These are phyloP conservation scores for Phytophthora vignae DNA, from an alignment of 352 stramenopile genomes.

Conservation along the genomic window DNA sequence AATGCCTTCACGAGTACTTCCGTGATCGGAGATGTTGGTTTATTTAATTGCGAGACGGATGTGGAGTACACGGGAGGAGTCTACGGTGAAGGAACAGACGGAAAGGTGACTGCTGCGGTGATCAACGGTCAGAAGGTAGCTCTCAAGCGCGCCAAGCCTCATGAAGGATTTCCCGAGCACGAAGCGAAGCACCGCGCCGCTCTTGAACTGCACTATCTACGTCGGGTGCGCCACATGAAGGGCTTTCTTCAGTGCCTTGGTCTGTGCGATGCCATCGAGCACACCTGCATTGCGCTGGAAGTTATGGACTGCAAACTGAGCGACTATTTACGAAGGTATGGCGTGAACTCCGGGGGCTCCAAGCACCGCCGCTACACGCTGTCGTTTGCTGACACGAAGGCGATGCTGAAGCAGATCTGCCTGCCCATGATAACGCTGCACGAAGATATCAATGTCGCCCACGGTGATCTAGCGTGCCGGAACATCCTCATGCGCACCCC, in stretches of 20 bases:
- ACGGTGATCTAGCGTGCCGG: slow-evolving; percentile 84
- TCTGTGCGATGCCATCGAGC: slow-evolving; percentile 82
- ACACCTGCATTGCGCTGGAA: slow-evolving; percentile 87
- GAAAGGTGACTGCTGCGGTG: slow-evolving; percentile 78
- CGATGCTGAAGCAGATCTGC: slow-evolving; percentile 79
- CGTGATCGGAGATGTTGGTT: slow-evolving; percentile 82
- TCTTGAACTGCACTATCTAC: slow-evolving; percentile 83
- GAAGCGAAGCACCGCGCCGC: slow-evolving; percentile 85
- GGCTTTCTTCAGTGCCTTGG: slow-evolving; percentile 87
- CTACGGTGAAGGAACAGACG: slow-evolving; percentile 88
- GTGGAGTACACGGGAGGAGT: slow-evolving; percentile 85
- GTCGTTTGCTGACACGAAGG: slow-evolving; percentile 57
- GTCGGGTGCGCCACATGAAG: slow-evolving; percentile 74
- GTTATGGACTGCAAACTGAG: slow-evolving; percentile 92
- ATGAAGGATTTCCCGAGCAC: slow-evolving; percentile 76
- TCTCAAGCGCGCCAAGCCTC: slow-evolving; percentile 82
- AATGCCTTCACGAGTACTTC: slow-evolving; percentile 80
- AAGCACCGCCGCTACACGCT: slow-evolving; percentile 70
- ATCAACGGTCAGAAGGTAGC: slow-evolving; percentile 84
- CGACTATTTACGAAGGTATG: slow-evolving; percentile 83
- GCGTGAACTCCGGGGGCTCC: slow-evolving; percentile 45
- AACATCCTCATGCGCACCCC: slow-evolving; percentile 88
- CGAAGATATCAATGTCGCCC: slow-evolving; percentile 81
- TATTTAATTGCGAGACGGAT: slow-evolving; percentile 87
- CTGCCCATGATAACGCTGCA: slow-evolving; percentile 82